Evolutionary conservation across 345 rosid genomes (phyloP), one percentile per base, ranked within the genome.

Genomic region (Sonneratia alba): DNA sequence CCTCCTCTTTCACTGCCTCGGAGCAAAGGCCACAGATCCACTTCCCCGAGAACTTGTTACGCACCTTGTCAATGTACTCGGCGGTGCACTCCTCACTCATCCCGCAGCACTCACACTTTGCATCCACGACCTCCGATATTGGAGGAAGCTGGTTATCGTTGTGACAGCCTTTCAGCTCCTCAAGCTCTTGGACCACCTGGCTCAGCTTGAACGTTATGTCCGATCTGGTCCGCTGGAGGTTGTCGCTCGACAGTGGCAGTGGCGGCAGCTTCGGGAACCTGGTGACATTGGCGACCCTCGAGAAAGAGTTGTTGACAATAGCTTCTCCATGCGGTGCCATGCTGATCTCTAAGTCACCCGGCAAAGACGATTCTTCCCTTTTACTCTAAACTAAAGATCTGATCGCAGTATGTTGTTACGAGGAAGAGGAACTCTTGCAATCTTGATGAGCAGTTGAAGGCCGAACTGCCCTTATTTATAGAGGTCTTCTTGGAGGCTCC

Each of bases 1-100:
- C 86, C 85, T 92, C 96, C 66, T 87, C 97, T 74, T 90, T 92
- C 81, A 92, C 97, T 2, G 99, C 97, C 83, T 92, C 97, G 0
- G 90, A 66, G 71, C 98, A 95, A 42, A 92, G 69, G 75, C 99
- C 99, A 36, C 97, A 90, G 62, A 95, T 83, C 97, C 92, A 86
- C 64, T 88, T 90, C 77, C 97, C 97, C 0, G 82, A 68, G 74
- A 82, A 95, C 84, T 79, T 87, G 73, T 70, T 77, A 6, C 93
- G 83, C 24, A 90, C 85, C 3, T 78, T 78, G 32, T 85, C 94
- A n/a, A 92, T 86, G 87, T 90, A 95, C 83, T 89, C 91, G 0
- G 77, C 75, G 1, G 97, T 92, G 82, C 89, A 92, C 88, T 92
- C 97, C 80, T 95, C 97, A 14, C 78, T 80, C 96, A 95, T 87